A percentile compares a stretch with the other conserved stretches of the same genome.
phyloP scores from a whole-genome alignment of 2,329 filamentous ascomycete species.

The Aspergillus amoenus region DNA sequence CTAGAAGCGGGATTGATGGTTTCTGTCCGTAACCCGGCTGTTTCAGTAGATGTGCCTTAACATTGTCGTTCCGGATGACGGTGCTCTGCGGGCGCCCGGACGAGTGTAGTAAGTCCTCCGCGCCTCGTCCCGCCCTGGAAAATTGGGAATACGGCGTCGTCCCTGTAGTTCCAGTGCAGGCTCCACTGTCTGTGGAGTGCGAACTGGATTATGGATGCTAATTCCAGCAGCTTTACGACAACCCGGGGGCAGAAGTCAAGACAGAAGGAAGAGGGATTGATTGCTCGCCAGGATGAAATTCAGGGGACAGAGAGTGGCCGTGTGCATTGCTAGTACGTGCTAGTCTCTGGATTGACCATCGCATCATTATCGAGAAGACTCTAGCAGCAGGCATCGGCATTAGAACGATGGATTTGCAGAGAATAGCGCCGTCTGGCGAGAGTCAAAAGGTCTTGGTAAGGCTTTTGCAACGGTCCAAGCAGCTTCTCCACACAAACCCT shows the following conservation, averaged over 20 bases:
- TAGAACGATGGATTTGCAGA: neutral
- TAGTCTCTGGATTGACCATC: too few relatives aligned
- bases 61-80: neutral
- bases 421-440: neutral
- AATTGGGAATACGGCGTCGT: neutral
- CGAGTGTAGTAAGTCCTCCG: constrained; percentile 5
- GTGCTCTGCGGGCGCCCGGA: neutral
- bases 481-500: constrained; percentile 5
- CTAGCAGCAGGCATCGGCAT: too few relatives aligned
- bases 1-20: neutral
- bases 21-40: neutral
- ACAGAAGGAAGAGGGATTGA: too few relatives aligned
- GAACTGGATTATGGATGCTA: neutral
- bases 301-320: neutral
- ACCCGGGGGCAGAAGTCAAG: too few relatives aligned
- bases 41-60: too few relatives aligned
- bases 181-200: neutral
- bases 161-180: neutral
- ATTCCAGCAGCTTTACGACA: neutral
- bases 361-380: too few relatives aligned
- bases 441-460: neutral
- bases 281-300: neutral
- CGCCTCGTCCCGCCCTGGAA: neutral
- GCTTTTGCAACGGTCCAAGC: neutral
- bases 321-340: neutral